Evolutionary conservation across 2,329 filamentous ascomycete species (phyloP).

Genomic region (Lasiodiplodia citricola): DNA sequence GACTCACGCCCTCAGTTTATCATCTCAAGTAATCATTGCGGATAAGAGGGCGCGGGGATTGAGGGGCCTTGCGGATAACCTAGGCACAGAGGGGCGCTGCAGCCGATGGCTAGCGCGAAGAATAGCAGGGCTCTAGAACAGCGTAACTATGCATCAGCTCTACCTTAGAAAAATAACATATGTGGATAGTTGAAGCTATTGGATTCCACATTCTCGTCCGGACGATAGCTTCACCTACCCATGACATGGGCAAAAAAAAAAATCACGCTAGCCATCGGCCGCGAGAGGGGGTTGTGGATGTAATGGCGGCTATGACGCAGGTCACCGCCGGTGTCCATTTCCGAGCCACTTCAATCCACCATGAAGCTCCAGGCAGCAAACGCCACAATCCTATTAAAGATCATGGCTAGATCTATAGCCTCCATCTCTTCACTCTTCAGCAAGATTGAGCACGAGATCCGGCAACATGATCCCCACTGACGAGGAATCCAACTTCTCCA

Average conservation of each 20-base stretch:
- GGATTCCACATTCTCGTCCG: too few relatives aligned
- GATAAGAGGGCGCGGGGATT: background rate
- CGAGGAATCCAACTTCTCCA: slow-evolving; percentile 60
- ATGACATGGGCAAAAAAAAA: too few relatives aligned
- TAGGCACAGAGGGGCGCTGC: too few relatives aligned
- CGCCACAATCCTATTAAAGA: background rate
- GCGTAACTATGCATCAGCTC: too few relatives aligned
- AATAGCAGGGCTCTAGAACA: too few relatives aligned
- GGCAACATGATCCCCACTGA: slow-evolving; percentile 17
- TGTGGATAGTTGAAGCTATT: too few relatives aligned
- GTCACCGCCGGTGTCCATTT: background rate
- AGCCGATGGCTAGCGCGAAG: background rate
- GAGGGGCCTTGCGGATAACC: background rate
- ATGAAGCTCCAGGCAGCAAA: background rate
- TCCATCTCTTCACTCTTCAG: background rate
- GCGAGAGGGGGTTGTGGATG: too few relatives aligned
- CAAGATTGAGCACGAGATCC: background rate
- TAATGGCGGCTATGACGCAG: slow-evolving; percentile 7
- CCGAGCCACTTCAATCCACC: slow-evolving; percentile 6
- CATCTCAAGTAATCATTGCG: background rate
- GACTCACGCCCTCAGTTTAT: background rate
- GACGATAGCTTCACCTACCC: too few relatives aligned
- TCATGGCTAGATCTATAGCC: background rate
- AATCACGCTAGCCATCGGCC: too few relatives aligned
- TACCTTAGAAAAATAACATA: too few relatives aligned